These are phyloP conservation scores for Triticum urartu DNA, from an alignment of 176 grass and related monocot genomes.

Conservation along the genomic window DNA sequence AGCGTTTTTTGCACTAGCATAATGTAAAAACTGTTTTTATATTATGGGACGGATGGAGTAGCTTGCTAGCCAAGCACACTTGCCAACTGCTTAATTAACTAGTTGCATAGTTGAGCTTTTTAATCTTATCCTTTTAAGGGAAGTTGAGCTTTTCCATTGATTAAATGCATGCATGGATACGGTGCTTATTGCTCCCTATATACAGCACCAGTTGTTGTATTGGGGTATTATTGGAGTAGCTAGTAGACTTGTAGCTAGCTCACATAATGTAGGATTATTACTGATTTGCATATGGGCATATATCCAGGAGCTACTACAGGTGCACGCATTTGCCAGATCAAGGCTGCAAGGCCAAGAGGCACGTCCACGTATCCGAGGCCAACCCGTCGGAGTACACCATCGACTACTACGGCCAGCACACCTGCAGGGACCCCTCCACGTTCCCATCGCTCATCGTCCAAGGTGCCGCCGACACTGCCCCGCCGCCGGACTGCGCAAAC, in stretches of 20 bases:
- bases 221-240: too few relatives aligned
- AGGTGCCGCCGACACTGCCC: background rate
- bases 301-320: conserved; percentile 79
- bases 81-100: background rate
- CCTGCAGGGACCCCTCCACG: conserved; percentile 58
- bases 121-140: background rate
- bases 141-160: background rate
- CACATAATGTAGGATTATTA: background rate
- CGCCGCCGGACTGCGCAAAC: background rate
- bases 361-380: conserved; percentile 59
- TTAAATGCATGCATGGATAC: background rate
- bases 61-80: background rate
- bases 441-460: conserved; percentile 49
- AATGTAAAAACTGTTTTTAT: too few relatives aligned
- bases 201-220: background rate
- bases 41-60: background rate
- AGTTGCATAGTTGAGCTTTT: background rate
- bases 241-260: too few relatives aligned
- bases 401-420: conserved; percentile 77
- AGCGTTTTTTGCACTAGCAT: too few relatives aligned
- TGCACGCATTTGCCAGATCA: conserved; percentile 71
- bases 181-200: background rate
- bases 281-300: background rate
- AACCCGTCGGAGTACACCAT: conserved; percentile 51
- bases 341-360: conserved; percentile 58